Conservation (phyloP, 345 rosid species). For the Diplotaxis tenuifolia region DNA sequence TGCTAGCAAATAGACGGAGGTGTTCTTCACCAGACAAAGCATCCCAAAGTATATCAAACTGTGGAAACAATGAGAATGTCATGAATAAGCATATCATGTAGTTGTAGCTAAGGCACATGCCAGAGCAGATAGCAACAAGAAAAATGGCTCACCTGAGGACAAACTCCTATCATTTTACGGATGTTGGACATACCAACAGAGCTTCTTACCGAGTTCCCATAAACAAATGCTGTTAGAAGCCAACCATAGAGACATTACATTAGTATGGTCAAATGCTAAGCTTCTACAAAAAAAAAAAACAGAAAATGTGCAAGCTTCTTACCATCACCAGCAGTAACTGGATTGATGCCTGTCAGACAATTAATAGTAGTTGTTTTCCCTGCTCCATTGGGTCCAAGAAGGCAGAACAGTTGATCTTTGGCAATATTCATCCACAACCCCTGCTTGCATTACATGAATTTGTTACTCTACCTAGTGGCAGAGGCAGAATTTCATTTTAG, state of each 20-base stretch:
- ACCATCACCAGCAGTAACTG: constrained; percentile 85
- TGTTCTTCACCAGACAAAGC: constrained; percentile 84
- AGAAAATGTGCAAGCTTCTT: constrained; percentile 28
- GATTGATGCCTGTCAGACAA: constrained; percentile 81
- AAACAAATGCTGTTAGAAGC: constrained; percentile 60
- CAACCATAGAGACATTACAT: constrained; percentile 21
- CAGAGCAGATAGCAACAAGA: neutral
- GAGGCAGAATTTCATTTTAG: no score
- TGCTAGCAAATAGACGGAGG: constrained; percentile 73
- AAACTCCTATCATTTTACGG: constrained; percentile 74
- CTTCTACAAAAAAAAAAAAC: neutral
- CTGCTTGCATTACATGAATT: no score
- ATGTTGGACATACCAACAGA: constrained; percentile 86
- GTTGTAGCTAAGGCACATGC: no score
- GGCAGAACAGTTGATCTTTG: constrained; percentile 85
- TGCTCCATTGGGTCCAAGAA: constrained; percentile 95
- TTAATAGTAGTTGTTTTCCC: constrained; percentile 91
- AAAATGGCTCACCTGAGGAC: constrained; percentile 73
- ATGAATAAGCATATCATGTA: neutral
- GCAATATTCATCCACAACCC: constrained; percentile 82
- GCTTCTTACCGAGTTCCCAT: constrained; percentile 71
- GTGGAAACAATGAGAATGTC: constrained; percentile 1
- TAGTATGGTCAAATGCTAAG: constrained; percentile 1
- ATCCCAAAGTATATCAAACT: constrained; percentile 97
- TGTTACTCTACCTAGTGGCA: no score